Evolutionary conservation across 352 stramenopile genomes (phyloP), one percentile per base, ranked within the genome.

Genomic region (Pythium insidiosum): DNA sequence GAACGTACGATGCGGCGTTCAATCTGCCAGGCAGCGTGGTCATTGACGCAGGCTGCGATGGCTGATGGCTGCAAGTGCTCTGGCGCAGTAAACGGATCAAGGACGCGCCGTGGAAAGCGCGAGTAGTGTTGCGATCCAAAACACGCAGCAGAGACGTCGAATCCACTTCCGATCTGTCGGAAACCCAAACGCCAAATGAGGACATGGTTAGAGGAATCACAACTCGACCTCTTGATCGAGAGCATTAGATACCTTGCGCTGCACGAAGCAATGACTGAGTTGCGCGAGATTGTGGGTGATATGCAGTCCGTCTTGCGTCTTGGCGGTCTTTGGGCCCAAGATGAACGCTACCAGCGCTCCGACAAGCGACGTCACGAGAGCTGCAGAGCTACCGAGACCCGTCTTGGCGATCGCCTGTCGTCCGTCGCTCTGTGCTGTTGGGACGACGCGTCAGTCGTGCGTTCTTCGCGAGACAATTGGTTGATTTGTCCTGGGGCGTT

Each of bases 51-150:
- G 3, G 19, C 22, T 0, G 48, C 66, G 38, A 98, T 78, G 0
- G 59, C 57, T 0, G 83, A 33, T 5, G 87, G 70, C 10, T 50
- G 50, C 5, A 95, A 54, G 11, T 66, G 64, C n/a, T 84, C 44
- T 37, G 63, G 38, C 0, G 54, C 53, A 13, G 60, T 73, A 33
- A 90, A 88, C 19, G 41, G 24, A 12, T 74, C 58, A 16, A 95
- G 62, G 25, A 74, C 49, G 23, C 70, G 65, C 0, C 66, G 58
- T 2, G 69, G 76, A 50, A 98, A 98, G 28, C 92, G 72, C 19
- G 73, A 85, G 71, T 98, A 98, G n/a, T 83, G 65, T 51, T 98
- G 92, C 11, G 86, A 97, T 10, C 95, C 95, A 56, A 95, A 96
- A 33, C 87, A 90, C 11, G 95, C 95, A 0, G 90, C 75, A 9